Conservation (phyloP, 768 basidiomycete species). For the Auriscalpium microsporum region DNA sequence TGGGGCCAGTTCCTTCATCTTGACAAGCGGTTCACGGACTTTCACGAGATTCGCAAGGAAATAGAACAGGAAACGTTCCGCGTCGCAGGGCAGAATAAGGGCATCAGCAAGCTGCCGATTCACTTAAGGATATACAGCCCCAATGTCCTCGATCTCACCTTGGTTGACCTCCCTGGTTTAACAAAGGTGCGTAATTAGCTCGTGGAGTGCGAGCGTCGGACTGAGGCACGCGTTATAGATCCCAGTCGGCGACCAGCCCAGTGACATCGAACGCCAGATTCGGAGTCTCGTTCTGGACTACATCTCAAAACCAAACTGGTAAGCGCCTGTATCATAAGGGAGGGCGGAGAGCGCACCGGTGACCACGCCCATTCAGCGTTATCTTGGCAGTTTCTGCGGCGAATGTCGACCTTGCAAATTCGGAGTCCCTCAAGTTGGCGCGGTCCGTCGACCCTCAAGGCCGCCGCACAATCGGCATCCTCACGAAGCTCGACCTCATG, state of each 20-base stretch:
- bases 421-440: conserved; percentile 94
- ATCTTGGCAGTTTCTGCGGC: conserved; percentile 96
- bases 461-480: conserved; percentile 89
- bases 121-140: conserved; percentile 94
- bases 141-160: conserved; percentile 87
- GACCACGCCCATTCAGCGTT: conserved; percentile 45
- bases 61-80: conserved; percentile 97
- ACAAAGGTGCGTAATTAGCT: conserved; percentile 65
- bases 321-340: conserved; percentile 14
- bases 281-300: conserved; percentile 91
- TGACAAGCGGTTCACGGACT: conserved; percentile 96
- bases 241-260: conserved; percentile 94
- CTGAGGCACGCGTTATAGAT: conserved; percentile 43
- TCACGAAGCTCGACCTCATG: conserved; percentile 98
- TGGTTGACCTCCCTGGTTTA: conserved; percentile 94
- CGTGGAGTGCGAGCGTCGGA: neutral
- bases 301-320: conserved; percentile 96
- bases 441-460: conserved; percentile 94
- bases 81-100: conserved; percentile 98
- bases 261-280: conserved; percentile 96
- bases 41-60: conserved; percentile 86
- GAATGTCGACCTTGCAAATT: conserved; percentile 98
- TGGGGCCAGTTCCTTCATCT: conserved; percentile 98
- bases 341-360: neutral
- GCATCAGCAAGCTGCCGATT: conserved; percentile 92